Base-by-base conservation (phyloP, 495 filamentous ascomycete species). In the Talaromyces liani region DNA sequence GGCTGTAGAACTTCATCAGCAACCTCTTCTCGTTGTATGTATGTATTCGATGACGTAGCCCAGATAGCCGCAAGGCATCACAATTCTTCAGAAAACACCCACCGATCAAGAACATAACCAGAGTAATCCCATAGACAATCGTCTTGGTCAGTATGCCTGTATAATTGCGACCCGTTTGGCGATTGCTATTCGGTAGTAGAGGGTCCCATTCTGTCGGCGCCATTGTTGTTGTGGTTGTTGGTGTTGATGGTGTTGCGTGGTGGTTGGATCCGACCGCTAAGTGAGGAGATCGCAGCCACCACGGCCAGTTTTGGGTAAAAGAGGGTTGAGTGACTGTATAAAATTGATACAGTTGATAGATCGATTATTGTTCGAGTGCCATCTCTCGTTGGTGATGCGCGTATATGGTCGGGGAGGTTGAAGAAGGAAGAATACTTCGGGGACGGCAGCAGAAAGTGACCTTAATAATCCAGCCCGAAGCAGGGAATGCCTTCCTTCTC, bases 91-190 rank as follows among this genome's bases (percentile, higher is more conserved):
- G 8, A 34, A 82, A 69, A 65, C 54, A 79, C 83, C 69, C 75
- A 90, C 87, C 81, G 60, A 79, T 84, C 33, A 87, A 71, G 68
- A 89, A 84, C 59, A 82, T 74, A 20, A 85, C 71, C 58, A 89
- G 69, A 20, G 85, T 82, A 57, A 75, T 75, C 60, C 69, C 71
- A 72, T 89, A 89, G 67, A 90, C 82, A 60, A 81, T 80, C 12
- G 77, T 80, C 57, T 79, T 81, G 14, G 79, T 81, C 0, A 80
- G 63, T 56, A 80, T 76, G 0, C 79, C 79, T 1, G 77, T 81
- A 64, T 81, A 81, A 39, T 81, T 81, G 29, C 73, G 71, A 59
- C 79, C 77, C 7, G 45, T 51, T 20, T 49, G 25, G 41, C 34
- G 34, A 45, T 16, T 29, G 4, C 20, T 20, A 41, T 53, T 49